Evolutionary conservation across 768 basidiomycete species (phyloP).

Genomic region (Pisolithus marmoratus): DNA sequence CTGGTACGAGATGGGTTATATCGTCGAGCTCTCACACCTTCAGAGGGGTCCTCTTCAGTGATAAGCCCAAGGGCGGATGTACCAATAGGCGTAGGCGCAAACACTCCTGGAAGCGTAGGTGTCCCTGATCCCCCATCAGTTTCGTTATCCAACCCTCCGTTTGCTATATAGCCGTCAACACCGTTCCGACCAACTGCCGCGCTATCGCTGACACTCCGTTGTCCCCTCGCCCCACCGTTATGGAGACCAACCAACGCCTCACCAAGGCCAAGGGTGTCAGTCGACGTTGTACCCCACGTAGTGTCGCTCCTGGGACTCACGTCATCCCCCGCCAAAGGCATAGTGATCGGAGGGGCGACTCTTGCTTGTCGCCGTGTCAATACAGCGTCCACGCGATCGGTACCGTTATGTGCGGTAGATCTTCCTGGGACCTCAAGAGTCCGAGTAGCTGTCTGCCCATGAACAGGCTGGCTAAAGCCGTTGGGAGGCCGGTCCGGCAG

Average conservation of each 20-base stretch:
- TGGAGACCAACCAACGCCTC: constrained; percentile 26
- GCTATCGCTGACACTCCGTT: constrained; percentile 15
- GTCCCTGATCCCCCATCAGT: constrained; percentile 12
- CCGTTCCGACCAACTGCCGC: constrained; percentile 15
- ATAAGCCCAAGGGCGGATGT: constrained; percentile 25
- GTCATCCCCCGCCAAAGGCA: constrained; percentile 11
- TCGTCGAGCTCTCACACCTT: constrained; percentile 8
- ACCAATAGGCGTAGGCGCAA: constrained; percentile 15
- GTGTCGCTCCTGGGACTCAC: constrained; percentile 30
- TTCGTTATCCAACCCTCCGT: constrained; percentile 8
- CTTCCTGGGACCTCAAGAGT: constrained; percentile 14
- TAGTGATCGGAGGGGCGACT: constrained; percentile 7
- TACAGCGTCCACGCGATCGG: constrained; percentile 5
- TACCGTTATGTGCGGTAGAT: constrained; percentile 3
- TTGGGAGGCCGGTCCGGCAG: constrained; percentile 8
- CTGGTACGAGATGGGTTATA: constrained; percentile 16
- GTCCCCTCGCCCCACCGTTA: constrained; percentile 23
- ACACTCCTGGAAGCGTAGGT: constrained; percentile 14
- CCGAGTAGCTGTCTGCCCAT: constrained; percentile 11
- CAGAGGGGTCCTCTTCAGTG: constrained; percentile 23
- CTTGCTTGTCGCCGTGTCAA: constrained; percentile 5
- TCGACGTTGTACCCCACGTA: constrained; percentile 31
- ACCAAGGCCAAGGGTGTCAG: constrained; percentile 25
- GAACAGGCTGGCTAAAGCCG: constrained; percentile 14
- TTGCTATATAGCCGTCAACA: constrained; percentile 5